A percentile compares a stretch with the other conserved stretches of the same genome.
These are phyloP conservation scores for Pseudocercospora crystallina DNA, from an alignment of 2,329 filamentous ascomycete genomes.

Conservation along the genomic window DNA sequence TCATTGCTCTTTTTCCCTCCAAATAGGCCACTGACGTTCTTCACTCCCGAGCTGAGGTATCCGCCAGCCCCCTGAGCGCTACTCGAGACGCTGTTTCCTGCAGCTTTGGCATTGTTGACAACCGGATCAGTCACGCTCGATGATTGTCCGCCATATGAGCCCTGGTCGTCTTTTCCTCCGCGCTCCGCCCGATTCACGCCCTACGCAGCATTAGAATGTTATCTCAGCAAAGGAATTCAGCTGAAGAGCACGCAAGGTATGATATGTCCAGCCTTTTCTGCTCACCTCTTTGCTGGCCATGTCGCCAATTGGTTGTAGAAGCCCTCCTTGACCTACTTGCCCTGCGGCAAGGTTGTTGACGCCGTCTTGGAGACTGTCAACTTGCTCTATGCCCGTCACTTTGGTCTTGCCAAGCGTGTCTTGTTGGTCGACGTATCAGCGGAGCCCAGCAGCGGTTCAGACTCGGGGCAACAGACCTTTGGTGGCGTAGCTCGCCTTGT, in stretches of 20 bases:
- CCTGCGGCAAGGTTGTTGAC: constrained; percentile 62
- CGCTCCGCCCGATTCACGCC: constrained; percentile 66
- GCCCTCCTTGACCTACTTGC: constrained; percentile 67
- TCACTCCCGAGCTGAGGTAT: constrained; percentile 30
- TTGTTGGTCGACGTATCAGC: constrained; percentile 32
- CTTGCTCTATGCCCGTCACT: constrained; percentile 64
- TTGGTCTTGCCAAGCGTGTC: constrained; percentile 69
- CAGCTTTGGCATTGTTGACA: constrained; percentile 30
- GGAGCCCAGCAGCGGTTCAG: not conserved
- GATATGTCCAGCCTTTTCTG: too few relatives aligned
- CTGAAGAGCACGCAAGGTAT: too few relatives aligned
- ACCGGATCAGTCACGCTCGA: constrained; percentile 36
- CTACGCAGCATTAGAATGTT: too few relatives aligned
- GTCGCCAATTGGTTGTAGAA: constrained; percentile 65
- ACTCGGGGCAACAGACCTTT: constrained; percentile 55
- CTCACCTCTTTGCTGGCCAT: constrained; percentile 55
- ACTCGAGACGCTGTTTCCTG: constrained; percentile 27
- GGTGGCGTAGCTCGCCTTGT: constrained; percentile 70
- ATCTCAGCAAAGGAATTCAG: too few relatives aligned
- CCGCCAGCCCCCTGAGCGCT: constrained; percentile 29
- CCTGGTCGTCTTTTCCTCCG: constrained; percentile 62
- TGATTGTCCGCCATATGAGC: constrained; percentile 47
- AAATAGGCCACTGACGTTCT: constrained; percentile 35
- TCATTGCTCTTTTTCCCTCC: constrained; percentile 35
- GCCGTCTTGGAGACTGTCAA: constrained; percentile 68